A percentile compares a stretch with the other conserved stretches of the same genome.
phyloP scores from a whole-genome alignment of 257 asterid species.

The Solanum gracilifrons region DNA sequence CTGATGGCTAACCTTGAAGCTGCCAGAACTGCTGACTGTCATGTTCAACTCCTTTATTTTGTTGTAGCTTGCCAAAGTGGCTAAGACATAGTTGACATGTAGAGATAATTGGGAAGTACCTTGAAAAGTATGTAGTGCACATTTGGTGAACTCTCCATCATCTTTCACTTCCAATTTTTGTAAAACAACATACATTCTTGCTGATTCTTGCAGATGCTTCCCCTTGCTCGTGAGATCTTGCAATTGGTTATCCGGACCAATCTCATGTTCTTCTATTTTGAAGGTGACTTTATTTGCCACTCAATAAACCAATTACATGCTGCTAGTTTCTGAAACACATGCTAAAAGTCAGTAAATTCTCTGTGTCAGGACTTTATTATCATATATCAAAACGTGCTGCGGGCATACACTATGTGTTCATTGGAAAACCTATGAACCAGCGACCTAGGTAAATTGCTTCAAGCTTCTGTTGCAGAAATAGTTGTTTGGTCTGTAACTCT shows the following conservation, averaged over 20 bases:
- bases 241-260: constrained; percentile 78
- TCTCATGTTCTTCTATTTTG: constrained; percentile 97
- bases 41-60: background rate
- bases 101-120: background rate
- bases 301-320: background rate
- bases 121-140: background rate
- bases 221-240: constrained; percentile 66
- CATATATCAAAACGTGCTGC: constrained; percentile 89
- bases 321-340: background rate
- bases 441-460: constrained; percentile 61
- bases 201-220: constrained; percentile 46
- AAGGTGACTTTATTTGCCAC: constrained; percentile 43
- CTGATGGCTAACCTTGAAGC: background rate
- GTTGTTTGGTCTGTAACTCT: background rate
- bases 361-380: constrained; percentile 65
- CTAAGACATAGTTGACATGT: background rate
- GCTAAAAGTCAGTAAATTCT: background rate
- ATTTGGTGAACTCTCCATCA: background rate
- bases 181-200: background rate
- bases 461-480: background rate
- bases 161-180: background rate
- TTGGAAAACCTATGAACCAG: constrained; percentile 84
- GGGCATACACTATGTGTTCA: constrained; percentile 82
- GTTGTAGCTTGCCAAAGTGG: background rate
- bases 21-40: background rate